Conservation (phyloP, 176 grass and related monocot genomes). For the Chloris gayana region DNA sequence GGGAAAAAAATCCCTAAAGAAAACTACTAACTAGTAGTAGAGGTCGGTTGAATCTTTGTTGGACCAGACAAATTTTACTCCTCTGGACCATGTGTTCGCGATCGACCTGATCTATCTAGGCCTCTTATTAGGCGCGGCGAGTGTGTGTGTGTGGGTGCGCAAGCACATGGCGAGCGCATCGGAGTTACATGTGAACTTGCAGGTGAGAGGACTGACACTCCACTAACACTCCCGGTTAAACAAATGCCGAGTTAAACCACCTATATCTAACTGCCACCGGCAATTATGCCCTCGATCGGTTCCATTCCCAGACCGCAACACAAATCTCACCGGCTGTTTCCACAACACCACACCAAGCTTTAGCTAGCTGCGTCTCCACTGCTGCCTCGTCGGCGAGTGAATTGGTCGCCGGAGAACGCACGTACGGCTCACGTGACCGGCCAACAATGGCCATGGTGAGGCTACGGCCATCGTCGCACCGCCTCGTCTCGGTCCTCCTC, state of each 20-base stretch:
- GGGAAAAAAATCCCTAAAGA: no score
- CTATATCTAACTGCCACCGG: constrained; percentile 9
- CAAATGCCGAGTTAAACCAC: neutral
- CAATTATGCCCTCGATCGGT: neutral
- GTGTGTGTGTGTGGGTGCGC: no score
- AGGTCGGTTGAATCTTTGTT: neutral
- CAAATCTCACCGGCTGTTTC: no score
- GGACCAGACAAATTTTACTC: neutral
- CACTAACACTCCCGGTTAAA: neutral
- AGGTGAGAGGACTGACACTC: constrained; percentile 3
- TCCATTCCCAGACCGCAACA: neutral
- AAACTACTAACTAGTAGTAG: no score
- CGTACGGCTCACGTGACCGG: no score
- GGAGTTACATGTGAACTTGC: constrained; percentile 27
- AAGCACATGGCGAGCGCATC: neutral
- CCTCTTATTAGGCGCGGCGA: no score
- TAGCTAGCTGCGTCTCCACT: neutral
- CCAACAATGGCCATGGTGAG: constrained; percentile 24
- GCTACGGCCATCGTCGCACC: neutral
- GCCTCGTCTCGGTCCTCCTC: neutral
- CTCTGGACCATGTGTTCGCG: neutral
- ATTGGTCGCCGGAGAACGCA: neutral
- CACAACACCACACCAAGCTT: no score
- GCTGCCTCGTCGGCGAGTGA: neutral
- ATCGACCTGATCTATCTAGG: no score